Conservation (phyloP, 176 grass and related monocot genomes). For the Oryza meridionalis region DNA sequence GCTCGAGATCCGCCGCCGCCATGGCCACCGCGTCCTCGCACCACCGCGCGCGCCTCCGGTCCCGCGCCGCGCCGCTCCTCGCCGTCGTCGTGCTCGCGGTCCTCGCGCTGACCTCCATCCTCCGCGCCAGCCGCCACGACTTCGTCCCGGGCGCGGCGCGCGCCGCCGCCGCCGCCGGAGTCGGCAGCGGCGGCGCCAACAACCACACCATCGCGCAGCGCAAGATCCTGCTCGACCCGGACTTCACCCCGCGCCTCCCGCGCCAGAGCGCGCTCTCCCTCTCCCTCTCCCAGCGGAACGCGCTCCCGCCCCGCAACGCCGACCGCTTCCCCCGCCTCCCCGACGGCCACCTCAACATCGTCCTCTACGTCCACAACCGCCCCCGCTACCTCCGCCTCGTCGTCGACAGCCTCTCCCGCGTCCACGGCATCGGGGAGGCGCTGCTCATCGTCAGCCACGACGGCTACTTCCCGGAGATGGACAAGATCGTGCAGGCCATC, state of each 20-base stretch:
- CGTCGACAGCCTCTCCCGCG: conserved; percentile 71
- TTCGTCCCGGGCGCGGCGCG: background rate
- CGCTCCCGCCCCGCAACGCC: conserved; percentile 69
- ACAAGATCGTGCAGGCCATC: conserved; percentile 73
- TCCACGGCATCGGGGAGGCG: conserved; percentile 81
- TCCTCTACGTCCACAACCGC: conserved; percentile 90
- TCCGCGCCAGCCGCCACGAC: conserved; percentile 47
- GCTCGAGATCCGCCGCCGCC: conserved; percentile 47
- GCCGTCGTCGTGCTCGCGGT: conserved; percentile 53
- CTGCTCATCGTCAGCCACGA: conserved; percentile 94
- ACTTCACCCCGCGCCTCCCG: conserved; percentile 65
- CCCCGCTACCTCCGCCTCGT: conserved; percentile 82
- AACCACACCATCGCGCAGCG: conserved; percentile 33
- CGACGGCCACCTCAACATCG: conserved; percentile 70
- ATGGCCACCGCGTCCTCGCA: conserved; percentile 1
- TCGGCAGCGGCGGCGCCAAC: background rate
- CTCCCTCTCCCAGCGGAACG: conserved; percentile 71
- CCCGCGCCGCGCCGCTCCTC: conserved; percentile 52
- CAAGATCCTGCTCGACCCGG: conserved; percentile 57
- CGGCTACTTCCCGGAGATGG: conserved; percentile 89
- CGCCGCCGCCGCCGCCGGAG: background rate
- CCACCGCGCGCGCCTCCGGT: conserved; percentile 46
- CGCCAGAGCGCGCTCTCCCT: conserved; percentile 75
- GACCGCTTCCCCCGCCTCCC: conserved; percentile 58
- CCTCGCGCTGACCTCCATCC: conserved; percentile 61